Conservation (phyloP, 441 rosid species). For the Corymbia citriodora region DNA sequence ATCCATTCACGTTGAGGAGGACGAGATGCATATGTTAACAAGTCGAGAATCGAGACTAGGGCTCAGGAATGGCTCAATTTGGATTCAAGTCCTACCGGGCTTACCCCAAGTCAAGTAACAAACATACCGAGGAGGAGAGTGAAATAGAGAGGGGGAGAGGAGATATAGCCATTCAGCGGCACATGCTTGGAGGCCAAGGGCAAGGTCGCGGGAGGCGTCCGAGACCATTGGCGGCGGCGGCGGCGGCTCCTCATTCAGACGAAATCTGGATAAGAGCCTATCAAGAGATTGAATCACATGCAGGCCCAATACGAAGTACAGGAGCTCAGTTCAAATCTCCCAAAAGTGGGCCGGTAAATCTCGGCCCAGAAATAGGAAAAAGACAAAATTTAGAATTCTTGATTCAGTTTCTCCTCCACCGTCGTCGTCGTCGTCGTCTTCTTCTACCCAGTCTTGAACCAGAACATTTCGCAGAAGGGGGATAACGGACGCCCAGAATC, state of each 20-base stretch:
- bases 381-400: neutral
- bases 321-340: neutral
- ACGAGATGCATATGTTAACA: neutral
- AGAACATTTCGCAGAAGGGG: neutral
- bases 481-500: neutral
- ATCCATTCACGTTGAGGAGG: neutral
- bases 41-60: neutral
- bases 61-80: neutral
- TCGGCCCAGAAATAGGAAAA: neutral
- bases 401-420: neutral
- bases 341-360: neutral
- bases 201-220: neutral
- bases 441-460: neutral
- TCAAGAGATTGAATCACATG: neutral
- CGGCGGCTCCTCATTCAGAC: neutral
- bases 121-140: neutral
- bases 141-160: neutral
- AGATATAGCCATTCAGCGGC: neutral
- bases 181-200: neutral
- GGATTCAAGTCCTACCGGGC: neutral
- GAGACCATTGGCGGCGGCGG: neutral
- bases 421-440: rapidly evolving
- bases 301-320: neutral
- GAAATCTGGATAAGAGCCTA: neutral
- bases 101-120: neutral